A percentile compares a stretch with the other conserved stretches of the same genome.
These are phyloP conservation scores for Aegle marmelos DNA, from an alignment of 345 rosid species.

Conservation along the genomic window DNA sequence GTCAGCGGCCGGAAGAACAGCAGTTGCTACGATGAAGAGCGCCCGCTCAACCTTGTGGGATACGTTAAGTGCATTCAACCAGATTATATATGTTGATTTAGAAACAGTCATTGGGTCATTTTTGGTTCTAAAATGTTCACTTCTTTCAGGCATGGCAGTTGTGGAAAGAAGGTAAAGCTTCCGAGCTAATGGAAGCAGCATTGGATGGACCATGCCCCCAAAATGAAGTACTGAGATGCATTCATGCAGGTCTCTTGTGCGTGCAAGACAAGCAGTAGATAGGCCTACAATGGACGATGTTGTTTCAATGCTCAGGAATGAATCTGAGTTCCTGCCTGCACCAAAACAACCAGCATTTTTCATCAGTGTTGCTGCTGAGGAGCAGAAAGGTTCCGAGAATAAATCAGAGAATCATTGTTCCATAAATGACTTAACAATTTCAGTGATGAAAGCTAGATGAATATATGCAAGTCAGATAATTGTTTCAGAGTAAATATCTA, in stretches of 20 bases:
- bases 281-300: constrained; percentile 23
- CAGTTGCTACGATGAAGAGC: no score
- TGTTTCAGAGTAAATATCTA: no score
- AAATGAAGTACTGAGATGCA: constrained; percentile 2
- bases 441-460: constrained; percentile 19
- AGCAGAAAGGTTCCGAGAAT: background rate
- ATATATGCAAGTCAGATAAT: background rate
- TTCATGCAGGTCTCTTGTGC: constrained; percentile 16
- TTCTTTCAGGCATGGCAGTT: no score
- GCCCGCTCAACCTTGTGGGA: no score
- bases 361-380: background rate
- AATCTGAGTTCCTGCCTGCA: background rate
- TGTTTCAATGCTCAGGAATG: constrained; percentile 11
- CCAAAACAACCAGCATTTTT: constrained; percentile 24
- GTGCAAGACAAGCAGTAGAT: constrained; percentile 8
- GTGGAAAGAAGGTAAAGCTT: no score
- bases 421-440: constrained; percentile 2
- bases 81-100: no score
- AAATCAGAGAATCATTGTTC: background rate
- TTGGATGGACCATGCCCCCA: no score
- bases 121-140: no score
- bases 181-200: no score
- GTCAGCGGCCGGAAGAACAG: no score
- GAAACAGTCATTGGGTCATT: no score
- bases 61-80: no score